Percentiles rank a stretch among this genome's conserved stretches.
phyloP scores from a whole-genome alignment of 176 grass and related monocot genomes.

The Panicum miliaceum region DNA sequence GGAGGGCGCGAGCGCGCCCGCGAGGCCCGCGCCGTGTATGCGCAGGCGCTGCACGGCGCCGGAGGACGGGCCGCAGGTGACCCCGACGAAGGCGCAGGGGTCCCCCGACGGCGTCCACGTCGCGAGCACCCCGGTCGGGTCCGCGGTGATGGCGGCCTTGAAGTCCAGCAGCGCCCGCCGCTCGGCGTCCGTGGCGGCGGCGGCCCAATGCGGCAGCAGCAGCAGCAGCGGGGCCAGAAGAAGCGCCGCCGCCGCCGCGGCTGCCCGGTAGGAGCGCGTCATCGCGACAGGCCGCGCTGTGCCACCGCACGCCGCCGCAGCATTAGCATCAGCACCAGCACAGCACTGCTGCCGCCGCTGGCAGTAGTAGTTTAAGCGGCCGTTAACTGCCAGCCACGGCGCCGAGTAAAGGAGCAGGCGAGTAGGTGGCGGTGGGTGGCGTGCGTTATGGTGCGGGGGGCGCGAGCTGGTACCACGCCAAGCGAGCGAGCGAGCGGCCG shows the following conservation, averaged over 20 bases:
- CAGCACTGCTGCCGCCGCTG: not conserved
- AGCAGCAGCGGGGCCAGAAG: not conserved
- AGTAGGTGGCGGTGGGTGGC: constrained; percentile 49
- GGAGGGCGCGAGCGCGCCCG: constrained; percentile 56
- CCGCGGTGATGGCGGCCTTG: constrained; percentile 68
- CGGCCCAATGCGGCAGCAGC: constrained; percentile 21
- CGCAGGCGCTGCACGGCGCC: constrained; percentile 67
- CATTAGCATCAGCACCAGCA: constrained; percentile 5
- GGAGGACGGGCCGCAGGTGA: constrained; percentile 53
- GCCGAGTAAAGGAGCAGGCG: not conserved
- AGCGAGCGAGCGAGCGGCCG: not conserved
- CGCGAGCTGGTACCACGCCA: not conserved
- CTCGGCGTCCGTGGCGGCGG: constrained; percentile 67
- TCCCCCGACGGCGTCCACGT: constrained; percentile 63
- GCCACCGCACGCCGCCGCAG: constrained; percentile 36
- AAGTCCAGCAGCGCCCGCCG: constrained; percentile 74
- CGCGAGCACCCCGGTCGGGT: constrained; percentile 60
- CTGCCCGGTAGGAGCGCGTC: constrained; percentile 3
- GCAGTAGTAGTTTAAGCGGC: constrained; percentile 12
- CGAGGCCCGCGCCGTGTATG: constrained; percentile 55
- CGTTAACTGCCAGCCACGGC: constrained; percentile 13
- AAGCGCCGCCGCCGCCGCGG: not conserved
- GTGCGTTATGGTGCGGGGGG: constrained; percentile 48
- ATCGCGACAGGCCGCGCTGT: constrained; percentile 31
- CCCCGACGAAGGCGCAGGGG: constrained; percentile 65